phyloP scores from a whole-genome alignment of 1,284 basidiomycete genomes.

The Fomes fomentarius region DNA sequence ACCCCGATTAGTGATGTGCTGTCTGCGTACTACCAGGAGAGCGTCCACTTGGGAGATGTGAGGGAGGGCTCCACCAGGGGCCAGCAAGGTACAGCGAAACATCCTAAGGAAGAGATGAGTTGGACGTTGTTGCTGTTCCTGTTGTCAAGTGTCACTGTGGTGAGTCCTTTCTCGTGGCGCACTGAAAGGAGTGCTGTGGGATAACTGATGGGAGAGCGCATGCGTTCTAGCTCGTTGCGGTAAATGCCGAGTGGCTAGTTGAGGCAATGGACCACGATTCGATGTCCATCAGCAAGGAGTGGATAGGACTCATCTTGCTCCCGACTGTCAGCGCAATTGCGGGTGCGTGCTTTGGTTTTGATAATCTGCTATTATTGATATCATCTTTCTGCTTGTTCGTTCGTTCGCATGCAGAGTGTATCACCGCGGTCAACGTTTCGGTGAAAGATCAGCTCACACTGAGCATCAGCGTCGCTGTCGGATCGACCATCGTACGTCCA shows the following conservation, averaged over 20 bases:
- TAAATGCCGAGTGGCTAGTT: constrained; percentile 85
- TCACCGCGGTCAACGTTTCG: constrained; percentile 84
- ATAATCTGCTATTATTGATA: background rate
- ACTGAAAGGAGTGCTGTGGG: too few relatives aligned
- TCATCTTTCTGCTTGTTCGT: background rate
- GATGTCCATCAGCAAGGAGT: constrained; percentile 67
- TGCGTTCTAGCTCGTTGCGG: constrained; percentile 60
- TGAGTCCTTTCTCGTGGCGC: too few relatives aligned
- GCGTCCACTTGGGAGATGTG: constrained; percentile 4
- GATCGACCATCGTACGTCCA: constrained; percentile 77
- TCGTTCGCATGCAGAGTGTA: constrained; percentile 63
- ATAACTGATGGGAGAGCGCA: constrained; percentile 1
- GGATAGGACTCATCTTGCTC: constrained; percentile 85
- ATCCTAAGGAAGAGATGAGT: constrained; percentile 52
- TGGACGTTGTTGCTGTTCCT: constrained; percentile 59
- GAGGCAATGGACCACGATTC: constrained; percentile 77
- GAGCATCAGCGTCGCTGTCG: constrained; percentile 85
- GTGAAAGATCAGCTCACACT: constrained; percentile 78
- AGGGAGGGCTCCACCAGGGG: too few relatives aligned
- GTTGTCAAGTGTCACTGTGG: constrained; percentile 65
- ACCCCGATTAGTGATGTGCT: constrained; percentile 31
- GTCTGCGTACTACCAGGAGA: constrained; percentile 28
- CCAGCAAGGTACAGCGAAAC: background rate
- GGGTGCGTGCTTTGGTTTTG: constrained; percentile 40
- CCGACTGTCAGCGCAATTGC: constrained; percentile 86